phyloP scores from a whole-genome alignment of 306 rosid genomes.

The Oxytropis ochrocephala region DNA sequence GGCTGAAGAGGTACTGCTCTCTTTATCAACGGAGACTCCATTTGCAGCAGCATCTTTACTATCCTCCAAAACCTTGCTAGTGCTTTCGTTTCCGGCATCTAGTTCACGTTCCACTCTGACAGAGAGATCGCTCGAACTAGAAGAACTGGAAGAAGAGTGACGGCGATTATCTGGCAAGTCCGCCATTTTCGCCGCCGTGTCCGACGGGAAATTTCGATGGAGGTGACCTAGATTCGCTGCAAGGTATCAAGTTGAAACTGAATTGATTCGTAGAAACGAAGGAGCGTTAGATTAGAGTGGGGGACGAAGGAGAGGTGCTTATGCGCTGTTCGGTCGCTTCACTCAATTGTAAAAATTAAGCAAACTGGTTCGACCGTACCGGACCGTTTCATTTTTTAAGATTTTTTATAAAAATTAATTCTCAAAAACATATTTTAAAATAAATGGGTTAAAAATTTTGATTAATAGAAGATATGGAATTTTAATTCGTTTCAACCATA shows the following conservation, averaged over 20 bases:
- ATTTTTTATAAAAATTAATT: no score
- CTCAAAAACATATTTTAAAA: no score
- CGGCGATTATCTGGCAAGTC: constrained; percentile 40
- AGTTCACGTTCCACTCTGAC: constrained; percentile 20
- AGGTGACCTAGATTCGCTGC: constrained; percentile 38
- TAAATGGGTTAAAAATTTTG: no score
- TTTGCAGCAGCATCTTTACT: constrained; percentile 6
- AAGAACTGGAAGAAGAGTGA: constrained; percentile 26
- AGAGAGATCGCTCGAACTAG: constrained; percentile 34
- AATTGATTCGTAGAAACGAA: not conserved
- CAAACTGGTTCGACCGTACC: no score
- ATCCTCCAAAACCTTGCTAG: constrained; percentile 27
- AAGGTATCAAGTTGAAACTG: not conserved
- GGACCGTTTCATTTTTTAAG: no score
- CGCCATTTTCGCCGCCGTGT: constrained; percentile 39
- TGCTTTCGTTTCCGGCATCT: constrained; percentile 20
- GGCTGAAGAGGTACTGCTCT: constrained; percentile 32
- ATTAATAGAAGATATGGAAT: no score
- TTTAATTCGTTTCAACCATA: no score
- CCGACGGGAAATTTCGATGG: constrained; percentile 14
- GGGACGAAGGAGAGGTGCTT: not conserved
- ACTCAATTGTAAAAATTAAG: no score
- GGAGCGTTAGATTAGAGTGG: not conserved
- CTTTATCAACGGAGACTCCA: constrained; percentile 25
- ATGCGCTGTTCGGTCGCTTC: not conserved